Evolutionary conservation across 768 basidiomycete genomes (phyloP).

Genomic region (Trametes elegans): DNA sequence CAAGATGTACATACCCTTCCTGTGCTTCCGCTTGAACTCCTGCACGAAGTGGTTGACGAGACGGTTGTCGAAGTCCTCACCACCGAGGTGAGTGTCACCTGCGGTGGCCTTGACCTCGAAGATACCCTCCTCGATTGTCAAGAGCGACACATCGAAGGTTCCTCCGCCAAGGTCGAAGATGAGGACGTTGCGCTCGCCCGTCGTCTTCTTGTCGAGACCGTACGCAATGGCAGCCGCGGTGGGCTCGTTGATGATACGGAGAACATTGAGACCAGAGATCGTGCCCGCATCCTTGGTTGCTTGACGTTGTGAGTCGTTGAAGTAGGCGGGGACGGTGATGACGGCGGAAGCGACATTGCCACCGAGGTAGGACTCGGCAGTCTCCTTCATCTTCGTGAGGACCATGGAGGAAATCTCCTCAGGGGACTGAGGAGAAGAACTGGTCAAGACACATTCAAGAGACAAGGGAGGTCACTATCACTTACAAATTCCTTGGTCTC

Average conservation of each 20-base stretch:
- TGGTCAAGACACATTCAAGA: constrained; percentile 17
- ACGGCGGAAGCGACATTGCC: constrained; percentile 84
- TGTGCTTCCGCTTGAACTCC: constrained; percentile 97
- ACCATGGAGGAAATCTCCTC: constrained; percentile 99
- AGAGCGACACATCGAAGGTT: constrained; percentile 96
- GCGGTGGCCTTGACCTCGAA: constrained; percentile 98
- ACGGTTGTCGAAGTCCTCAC: constrained; percentile 97
- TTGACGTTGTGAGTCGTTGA: constrained; percentile 98
- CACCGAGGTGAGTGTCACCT: constrained; percentile 97
- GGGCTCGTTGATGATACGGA: constrained; percentile 99
- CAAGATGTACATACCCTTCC: constrained; percentile 62
- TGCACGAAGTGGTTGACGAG: constrained; percentile 96
- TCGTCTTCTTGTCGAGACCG: constrained; percentile 94
- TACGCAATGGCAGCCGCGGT: constrained; percentile 98
- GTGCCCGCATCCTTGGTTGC: constrained; percentile 98
- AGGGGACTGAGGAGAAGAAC: constrained; percentile 62
- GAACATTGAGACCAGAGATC: constrained; percentile 91
- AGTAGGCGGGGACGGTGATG: constrained; percentile 96
- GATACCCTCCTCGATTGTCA: constrained; percentile 96
- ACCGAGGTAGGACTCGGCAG: constrained; percentile 94
- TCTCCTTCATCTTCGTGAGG: constrained; percentile 97
- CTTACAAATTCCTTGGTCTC: constrained; percentile 92
- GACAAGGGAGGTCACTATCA: not conserved
- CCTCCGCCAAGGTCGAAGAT: constrained; percentile 99
- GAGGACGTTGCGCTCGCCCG: constrained; percentile 90